These are phyloP conservation scores for Rhexocercosporidium sp. DNA, from an alignment of 2,329 filamentous ascomycete genomes.

Conservation along the genomic window DNA sequence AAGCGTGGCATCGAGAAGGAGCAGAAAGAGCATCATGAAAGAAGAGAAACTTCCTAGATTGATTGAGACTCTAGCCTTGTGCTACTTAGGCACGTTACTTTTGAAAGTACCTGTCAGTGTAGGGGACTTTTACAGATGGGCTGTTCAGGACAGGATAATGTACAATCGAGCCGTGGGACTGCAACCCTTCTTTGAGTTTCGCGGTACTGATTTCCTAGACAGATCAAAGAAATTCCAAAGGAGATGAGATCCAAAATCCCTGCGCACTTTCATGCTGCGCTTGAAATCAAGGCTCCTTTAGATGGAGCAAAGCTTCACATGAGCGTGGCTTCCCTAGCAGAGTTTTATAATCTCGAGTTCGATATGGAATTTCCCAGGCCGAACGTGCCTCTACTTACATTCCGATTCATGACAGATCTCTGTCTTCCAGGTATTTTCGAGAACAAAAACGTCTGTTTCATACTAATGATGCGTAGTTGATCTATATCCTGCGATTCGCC, in stretches of 20 bases:
- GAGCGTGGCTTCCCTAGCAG: conserved; percentile 63
- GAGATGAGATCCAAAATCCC: conserved; percentile 71
- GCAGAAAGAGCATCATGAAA: conserved; percentile 26
- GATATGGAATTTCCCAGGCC: conserved; percentile 74
- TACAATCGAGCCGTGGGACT: conserved; percentile 71
- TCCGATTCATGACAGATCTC: conserved; percentile 72
- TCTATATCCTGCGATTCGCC: conserved; percentile 62
- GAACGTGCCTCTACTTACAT: conserved; percentile 71
- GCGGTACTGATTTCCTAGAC: neutral
- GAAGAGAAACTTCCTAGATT: conserved; percentile 62
- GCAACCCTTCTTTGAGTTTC: neutral
- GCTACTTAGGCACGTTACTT: conserved; percentile 79
- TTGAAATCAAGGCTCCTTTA: conserved; percentile 58
- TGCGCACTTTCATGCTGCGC: conserved; percentile 59
- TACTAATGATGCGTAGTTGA: conserved; percentile 59
- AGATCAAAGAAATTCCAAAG: conserved; percentile 63
- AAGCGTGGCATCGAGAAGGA: conserved; percentile 53
- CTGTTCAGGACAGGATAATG: conserved; percentile 68
- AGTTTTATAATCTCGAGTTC: conserved; percentile 71
- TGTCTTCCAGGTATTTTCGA: conserved; percentile 70
- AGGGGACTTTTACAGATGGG: conserved; percentile 74
- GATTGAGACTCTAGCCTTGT: conserved; percentile 76
- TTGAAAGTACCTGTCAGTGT: conserved; percentile 78
- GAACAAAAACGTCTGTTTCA: neutral
- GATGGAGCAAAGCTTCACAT: conserved; percentile 66